Evolutionary conservation across 805 yeast species (phyloP).

Genomic region (Wickerhamiella sergipiensis): DNA sequence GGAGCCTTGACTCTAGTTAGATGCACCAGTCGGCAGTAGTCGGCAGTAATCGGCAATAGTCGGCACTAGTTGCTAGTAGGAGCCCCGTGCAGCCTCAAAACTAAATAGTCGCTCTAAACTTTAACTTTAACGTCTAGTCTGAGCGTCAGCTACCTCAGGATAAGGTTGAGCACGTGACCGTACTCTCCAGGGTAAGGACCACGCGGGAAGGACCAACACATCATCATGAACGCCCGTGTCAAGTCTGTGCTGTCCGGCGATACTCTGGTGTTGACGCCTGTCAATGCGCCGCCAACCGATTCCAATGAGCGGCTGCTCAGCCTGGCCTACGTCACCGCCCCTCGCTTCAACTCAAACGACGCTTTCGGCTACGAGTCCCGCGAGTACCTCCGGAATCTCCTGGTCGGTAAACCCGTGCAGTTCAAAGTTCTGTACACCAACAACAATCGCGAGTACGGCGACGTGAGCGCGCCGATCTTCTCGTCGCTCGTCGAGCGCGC

Average conservation of each 20-base stretch:
- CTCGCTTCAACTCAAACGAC: conserved; percentile 31
- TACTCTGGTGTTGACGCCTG: conserved; percentile 47
- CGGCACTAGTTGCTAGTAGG: too few relatives aligned
- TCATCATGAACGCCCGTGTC: conserved; percentile 39
- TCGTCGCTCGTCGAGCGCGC: conserved; percentile 42
- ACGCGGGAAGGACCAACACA: background rate
- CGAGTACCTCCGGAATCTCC: conserved; percentile 45
- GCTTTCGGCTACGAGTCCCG: conserved; percentile 41
- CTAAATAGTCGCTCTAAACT: too few relatives aligned
- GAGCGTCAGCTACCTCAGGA: too few relatives aligned
- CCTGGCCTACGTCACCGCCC: conserved; percentile 51
- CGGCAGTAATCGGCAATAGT: too few relatives aligned
- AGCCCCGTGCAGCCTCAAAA: too few relatives aligned
- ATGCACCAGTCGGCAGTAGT: too few relatives aligned
- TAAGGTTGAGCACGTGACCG: too few relatives aligned
- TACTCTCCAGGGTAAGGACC: background rate
- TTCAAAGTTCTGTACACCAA: conserved; percentile 43
- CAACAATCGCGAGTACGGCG: conserved; percentile 52
- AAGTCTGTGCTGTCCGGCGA: conserved; percentile 61
- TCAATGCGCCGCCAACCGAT: conserved; percentile 17
- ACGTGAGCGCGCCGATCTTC: conserved; percentile 50
- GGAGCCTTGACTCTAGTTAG: too few relatives aligned
- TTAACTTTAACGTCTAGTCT: too few relatives aligned
- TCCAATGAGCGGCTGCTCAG: conserved; percentile 48
- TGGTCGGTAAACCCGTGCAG: conserved; percentile 50